These are phyloP conservation scores for Mycena rebaudengoi DNA, from an alignment of 768 basidiomycete genomes.

Conservation along the genomic window DNA sequence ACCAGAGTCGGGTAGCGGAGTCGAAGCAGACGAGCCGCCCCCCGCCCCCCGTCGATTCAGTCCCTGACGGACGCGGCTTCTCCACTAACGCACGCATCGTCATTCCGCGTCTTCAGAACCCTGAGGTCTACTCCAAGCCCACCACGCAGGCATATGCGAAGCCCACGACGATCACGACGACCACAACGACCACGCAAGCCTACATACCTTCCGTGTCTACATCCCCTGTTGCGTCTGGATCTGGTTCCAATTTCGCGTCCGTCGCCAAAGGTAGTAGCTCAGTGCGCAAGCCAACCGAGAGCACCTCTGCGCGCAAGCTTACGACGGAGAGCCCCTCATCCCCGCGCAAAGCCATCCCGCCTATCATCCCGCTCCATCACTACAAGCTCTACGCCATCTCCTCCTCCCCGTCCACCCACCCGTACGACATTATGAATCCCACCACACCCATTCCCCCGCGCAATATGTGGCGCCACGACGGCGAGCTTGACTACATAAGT, in stretches of 20 bases:
- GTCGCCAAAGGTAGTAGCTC: neutral
- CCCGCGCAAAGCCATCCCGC: constrained; percentile 13
- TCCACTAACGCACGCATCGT: constrained; percentile 22
- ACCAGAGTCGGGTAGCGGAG: too few relatives aligned
- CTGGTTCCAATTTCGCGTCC: too few relatives aligned
- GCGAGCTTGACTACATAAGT: constrained; percentile 22
- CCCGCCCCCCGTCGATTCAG: neutral
- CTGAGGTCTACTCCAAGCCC: constrained; percentile 16
- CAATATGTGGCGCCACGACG: constrained; percentile 17
- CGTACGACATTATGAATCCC: constrained; percentile 13
- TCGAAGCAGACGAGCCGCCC: too few relatives aligned
- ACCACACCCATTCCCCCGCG: constrained; percentile 18
- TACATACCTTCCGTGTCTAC: too few relatives aligned
- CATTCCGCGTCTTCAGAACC: constrained; percentile 21
- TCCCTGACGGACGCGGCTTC: constrained; percentile 23
- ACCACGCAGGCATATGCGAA: constrained; percentile 12
- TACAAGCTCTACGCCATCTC: constrained; percentile 26
- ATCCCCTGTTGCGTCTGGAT: too few relatives aligned
- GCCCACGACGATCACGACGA: too few relatives aligned
- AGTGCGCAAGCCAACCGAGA: constrained; percentile 8
- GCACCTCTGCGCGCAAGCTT: too few relatives aligned
- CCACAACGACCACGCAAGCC: too few relatives aligned
- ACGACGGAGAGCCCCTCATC: too few relatives aligned
- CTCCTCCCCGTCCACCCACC: constrained; percentile 20
- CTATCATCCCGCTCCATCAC: constrained; percentile 2